These are phyloP conservation scores for Candida dajiaensis DNA, from an alignment of 805 yeast genomes.

Conservation along the genomic window DNA sequence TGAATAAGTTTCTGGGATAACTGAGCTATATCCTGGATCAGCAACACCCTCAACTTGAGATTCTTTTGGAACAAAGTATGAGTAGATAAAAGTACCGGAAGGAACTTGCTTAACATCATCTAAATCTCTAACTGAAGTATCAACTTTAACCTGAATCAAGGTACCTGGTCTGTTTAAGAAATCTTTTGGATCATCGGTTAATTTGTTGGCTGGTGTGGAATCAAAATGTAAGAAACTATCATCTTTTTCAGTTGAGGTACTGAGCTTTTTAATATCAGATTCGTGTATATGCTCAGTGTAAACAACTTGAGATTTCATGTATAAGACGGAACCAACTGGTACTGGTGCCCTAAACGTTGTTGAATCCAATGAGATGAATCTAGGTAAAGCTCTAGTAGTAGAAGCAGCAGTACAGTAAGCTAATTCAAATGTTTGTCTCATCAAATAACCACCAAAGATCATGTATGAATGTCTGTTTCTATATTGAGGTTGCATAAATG, in stretches of 20 bases:
- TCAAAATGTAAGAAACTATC: slow-evolving; percentile 38
- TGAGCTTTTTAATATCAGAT: slow-evolving; percentile 10
- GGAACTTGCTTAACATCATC: slow-evolving; percentile 56
- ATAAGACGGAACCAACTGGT: slow-evolving; percentile 88
- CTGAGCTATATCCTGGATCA: slow-evolving; percentile 61
- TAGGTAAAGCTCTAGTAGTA: slow-evolving; percentile 76
- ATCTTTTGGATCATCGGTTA: slow-evolving; percentile 44
- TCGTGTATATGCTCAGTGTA: slow-evolving; percentile 77
- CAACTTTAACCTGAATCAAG: slow-evolving; percentile 83
- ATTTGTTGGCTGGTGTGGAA: slow-evolving; percentile 51
- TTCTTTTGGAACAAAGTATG: slow-evolving; percentile 76
- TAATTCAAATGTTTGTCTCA: slow-evolving; percentile 88
- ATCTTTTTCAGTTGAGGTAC: slow-evolving; percentile 16
- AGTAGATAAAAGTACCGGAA: slow-evolving; percentile 84
- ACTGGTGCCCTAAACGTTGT: slow-evolving; percentile 93
- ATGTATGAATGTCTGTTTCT: slow-evolving; percentile 90
- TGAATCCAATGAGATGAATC: slow-evolving; percentile 85
- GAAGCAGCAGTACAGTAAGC: slow-evolving; percentile 93
- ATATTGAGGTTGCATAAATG: slow-evolving; percentile 95
- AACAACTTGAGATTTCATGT: slow-evolving; percentile 74
- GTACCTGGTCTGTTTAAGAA: slow-evolving; percentile 77
- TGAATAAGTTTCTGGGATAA: slow-evolving; percentile 79
- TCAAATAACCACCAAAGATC: slow-evolving; percentile 91
- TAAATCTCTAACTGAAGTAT: slow-evolving; percentile 67
- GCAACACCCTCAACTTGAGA: slow-evolving; percentile 25